Conservation (phyloP, 495 filamentous ascomycete genomes). For the Cercophora sp. region DNA sequence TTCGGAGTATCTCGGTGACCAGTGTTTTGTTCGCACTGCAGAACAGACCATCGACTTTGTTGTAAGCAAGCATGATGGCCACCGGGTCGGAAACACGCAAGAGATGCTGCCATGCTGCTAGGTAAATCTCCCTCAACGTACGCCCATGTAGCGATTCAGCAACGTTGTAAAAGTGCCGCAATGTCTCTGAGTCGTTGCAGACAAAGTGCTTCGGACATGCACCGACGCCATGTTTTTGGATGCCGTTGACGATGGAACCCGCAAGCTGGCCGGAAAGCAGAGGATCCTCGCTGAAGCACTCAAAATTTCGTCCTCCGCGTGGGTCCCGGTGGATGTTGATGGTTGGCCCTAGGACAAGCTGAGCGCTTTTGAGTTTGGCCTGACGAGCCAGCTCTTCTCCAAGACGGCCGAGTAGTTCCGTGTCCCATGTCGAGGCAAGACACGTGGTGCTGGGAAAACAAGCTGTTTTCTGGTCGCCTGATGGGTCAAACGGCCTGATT, state of each 20-base stretch:
- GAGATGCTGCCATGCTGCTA: constrained; percentile 69
- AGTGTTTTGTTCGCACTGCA: constrained; percentile 63
- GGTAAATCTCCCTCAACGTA: constrained; percentile 73
- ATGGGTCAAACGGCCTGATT: background rate
- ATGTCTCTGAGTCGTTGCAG: constrained; percentile 77
- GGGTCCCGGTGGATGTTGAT: constrained; percentile 75
- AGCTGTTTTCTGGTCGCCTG: constrained; percentile 34
- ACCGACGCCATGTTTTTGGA: constrained; percentile 66
- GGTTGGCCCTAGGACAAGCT: constrained; percentile 70
- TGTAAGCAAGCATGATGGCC: constrained; percentile 74
- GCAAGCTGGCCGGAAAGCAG: constrained; percentile 65
- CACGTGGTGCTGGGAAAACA: constrained; percentile 68
- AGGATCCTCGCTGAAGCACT: constrained; percentile 72
- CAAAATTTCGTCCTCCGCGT: constrained; percentile 73
- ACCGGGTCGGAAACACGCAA: constrained; percentile 60
- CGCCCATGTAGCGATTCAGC: constrained; percentile 63
- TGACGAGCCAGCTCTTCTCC: constrained; percentile 65
- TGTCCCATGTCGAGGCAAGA: constrained; percentile 69
- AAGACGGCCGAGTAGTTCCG: constrained; percentile 54
- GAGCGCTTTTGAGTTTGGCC: constrained; percentile 64
- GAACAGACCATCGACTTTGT: constrained; percentile 68
- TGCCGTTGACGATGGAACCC: constrained; percentile 61
- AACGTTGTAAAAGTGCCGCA: constrained; percentile 64
- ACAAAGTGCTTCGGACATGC: constrained; percentile 79
- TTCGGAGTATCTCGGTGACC: constrained; percentile 60